Percentiles rank a stretch among this genome's conserved stretches.
Evolutionary conservation across 768 basidiomycete genomes (phyloP).

Genomic region (Nevesoporus exiguus): DNA sequence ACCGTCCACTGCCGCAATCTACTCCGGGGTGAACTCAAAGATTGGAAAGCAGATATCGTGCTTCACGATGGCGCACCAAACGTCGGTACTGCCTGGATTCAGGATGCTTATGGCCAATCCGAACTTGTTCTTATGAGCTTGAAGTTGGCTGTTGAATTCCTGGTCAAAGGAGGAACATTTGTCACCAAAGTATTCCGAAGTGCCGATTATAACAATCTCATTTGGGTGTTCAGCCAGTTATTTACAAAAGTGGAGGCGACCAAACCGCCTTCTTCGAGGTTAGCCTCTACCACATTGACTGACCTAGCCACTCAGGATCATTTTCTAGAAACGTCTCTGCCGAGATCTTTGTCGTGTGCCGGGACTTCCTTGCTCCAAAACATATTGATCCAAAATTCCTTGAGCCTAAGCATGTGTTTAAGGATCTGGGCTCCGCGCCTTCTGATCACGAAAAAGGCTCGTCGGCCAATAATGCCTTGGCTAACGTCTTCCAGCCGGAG

Average conservation of each 20-base stretch:
- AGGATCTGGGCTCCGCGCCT: slow-evolving; percentile 63
- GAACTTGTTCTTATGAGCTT: slow-evolving; percentile 95
- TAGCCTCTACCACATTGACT: slow-evolving; percentile 14
- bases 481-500: slow-evolving; percentile 96
- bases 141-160: slow-evolving; percentile 93
- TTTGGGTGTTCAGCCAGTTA: slow-evolving; percentile 98
- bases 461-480: slow-evolving; percentile 64
- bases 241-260: slow-evolving; percentile 98
- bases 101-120: slow-evolving; percentile 96
- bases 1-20: slow-evolving; percentile 85
- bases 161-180: slow-evolving; percentile 90
- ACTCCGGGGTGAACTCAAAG: slow-evolving; percentile 85
- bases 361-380: slow-evolving; percentile 90
- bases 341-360: slow-evolving; percentile 99
- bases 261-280: slow-evolving; percentile 97
- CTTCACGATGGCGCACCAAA: slow-evolving; percentile 99
- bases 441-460: slow-evolving; percentile 48
- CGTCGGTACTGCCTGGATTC: slow-evolving; percentile 98
- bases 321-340: slow-evolving; percentile 88
- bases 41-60: slow-evolving; percentile 99
- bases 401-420: slow-evolving; percentile 97
- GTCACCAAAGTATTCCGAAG: slow-evolving; percentile 98
- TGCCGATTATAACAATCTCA: slow-evolving; percentile 95
- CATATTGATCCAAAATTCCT: slow-evolving; percentile 97
- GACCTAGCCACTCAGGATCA: not conserved